phyloP scores from a whole-genome alignment of 2,329 filamentous ascomycete genomes.

The Aspergillus sp. region DNA sequence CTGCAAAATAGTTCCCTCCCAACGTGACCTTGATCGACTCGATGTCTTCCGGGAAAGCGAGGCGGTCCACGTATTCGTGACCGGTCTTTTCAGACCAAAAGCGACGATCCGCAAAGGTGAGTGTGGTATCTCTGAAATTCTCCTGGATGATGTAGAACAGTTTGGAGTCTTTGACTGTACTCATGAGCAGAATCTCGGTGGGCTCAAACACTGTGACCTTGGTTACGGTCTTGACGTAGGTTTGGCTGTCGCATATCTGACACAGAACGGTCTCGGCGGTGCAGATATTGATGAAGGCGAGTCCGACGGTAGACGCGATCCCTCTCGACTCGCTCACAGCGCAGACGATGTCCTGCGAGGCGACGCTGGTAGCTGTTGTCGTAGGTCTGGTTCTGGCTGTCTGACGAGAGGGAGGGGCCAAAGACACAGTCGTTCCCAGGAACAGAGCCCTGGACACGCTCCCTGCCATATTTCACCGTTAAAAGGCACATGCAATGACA shows the following conservation, averaged over 20 bases:
- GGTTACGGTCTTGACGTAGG: constrained; percentile 82
- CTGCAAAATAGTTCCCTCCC: constrained; percentile 80
- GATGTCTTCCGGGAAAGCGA: constrained; percentile 78
- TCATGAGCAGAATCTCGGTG: constrained; percentile 74
- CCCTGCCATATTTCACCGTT: neutral
- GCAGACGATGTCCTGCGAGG: constrained; percentile 74
- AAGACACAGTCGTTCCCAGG: constrained; percentile 12
- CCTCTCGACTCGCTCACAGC: constrained; percentile 86
- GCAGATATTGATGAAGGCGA: constrained; percentile 83
- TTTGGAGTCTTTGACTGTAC: constrained; percentile 70
- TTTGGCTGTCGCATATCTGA: constrained; percentile 90
- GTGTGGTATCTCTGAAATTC: constrained; percentile 60
- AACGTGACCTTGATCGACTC: constrained; percentile 77
- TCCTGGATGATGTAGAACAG: constrained; percentile 72
- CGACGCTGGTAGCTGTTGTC: constrained; percentile 56
- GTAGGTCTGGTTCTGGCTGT: constrained; percentile 51
- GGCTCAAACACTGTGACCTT: constrained; percentile 81
- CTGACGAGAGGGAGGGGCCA: constrained; percentile 19
- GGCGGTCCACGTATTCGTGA: constrained; percentile 70
- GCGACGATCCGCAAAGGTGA: constrained; percentile 68
- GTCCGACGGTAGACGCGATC: constrained; percentile 75
- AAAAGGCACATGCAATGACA: neutral
- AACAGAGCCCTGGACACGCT: constrained; percentile 11
- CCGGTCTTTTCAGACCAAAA: constrained; percentile 81
- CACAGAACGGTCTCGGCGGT: constrained; percentile 82